Base-by-base conservation (phyloP, 163 green algal species). In the Chloromonas sp. region DNA sequence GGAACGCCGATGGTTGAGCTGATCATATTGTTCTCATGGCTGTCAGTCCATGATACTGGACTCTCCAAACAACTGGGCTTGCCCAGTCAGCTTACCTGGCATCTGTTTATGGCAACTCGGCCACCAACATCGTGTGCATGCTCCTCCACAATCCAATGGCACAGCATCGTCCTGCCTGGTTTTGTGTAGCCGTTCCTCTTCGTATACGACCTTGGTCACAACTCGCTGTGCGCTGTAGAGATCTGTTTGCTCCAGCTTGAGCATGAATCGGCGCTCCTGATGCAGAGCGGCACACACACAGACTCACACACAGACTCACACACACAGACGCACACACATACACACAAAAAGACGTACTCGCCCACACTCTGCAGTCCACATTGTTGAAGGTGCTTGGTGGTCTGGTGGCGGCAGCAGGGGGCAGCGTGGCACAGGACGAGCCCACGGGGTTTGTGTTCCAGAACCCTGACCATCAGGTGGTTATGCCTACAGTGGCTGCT, bases 401-500 rank as follows among this genome's bases (percentile, higher is more conserved):
- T 0, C 88, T 98, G 79, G 61, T 96, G 70, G 70, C 83, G 8
- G 84, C 84, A 1, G 85, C 93, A 61, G 82, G n/a, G 15, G 94
- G 92, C 57, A 80, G 1, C 2, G 85, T 96, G 8, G 36, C 88
- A 3, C 84, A 94, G 1, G 90, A 94, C 2, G 76, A 81, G 14
- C 94, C 96, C 0, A 90, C 88, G 0, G 94, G 92, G 58, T 98
- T 99, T 89, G 97, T 99, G 61, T 98, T 99, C 85, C 97, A 99
- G 83, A 99, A 99, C 89, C 97, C 97, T 1, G 97, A 99, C 86
- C 95, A 99, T 87, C 96, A 99, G 84, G 94, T 98, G 2, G 94
- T 99, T 11, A 97, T 99, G 94, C 97, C 97, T 3, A 99, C 96
- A 2, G 97, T 98, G 0, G 93, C 91, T 1, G 93, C 96, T 59